phyloP scores from a whole-genome alignment of 2,329 filamentous ascomycete genomes.

The Colletotrichum falcatum region DNA sequence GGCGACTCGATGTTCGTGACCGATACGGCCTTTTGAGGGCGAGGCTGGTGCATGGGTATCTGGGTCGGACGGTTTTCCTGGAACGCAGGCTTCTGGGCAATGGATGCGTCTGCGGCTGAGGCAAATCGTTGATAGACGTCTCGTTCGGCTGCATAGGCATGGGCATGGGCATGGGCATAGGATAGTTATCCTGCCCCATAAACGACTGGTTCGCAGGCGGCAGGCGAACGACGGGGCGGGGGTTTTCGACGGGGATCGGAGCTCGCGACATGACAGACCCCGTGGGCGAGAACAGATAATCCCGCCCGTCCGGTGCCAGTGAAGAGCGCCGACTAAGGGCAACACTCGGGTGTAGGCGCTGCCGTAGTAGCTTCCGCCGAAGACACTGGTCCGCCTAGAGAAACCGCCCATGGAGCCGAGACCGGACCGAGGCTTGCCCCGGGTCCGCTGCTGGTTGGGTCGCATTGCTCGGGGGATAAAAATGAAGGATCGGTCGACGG shows the following conservation, averaged over 20 bases:
- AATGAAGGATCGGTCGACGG: conserved; percentile 91
- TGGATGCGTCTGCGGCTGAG: conserved; percentile 69
- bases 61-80: conserved; percentile 66
- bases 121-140: conserved; percentile 63
- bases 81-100: conserved; percentile 70
- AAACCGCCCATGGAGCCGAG: conserved; percentile 75
- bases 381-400: conserved; percentile 86
- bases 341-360: conserved; percentile 87
- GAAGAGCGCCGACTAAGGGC: conserved; percentile 92
- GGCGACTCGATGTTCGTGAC: conserved; percentile 93
- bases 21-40: conserved; percentile 93
- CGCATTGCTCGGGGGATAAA: conserved; percentile 96
- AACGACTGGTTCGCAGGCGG: conserved; percentile 68
- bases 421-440: conserved; percentile 79
- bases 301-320: conserved; percentile 72
- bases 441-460: conserved; percentile 87
- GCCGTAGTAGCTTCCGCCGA: conserved; percentile 74
- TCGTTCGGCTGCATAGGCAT: conserved; percentile 44
- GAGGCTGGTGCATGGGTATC: conserved; percentile 90
- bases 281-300: conserved; percentile 83
- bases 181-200: conserved; percentile 24
- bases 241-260: conserved; percentile 69
- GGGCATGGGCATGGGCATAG: conserved; percentile 12
- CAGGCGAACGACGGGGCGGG: conserved; percentile 83
- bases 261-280: conserved; percentile 81